Evolutionary conservation across 345 rosid species (phyloP), one percentile per base, ranked within the genome.

Genomic region (Populus pruinosa): DNA sequence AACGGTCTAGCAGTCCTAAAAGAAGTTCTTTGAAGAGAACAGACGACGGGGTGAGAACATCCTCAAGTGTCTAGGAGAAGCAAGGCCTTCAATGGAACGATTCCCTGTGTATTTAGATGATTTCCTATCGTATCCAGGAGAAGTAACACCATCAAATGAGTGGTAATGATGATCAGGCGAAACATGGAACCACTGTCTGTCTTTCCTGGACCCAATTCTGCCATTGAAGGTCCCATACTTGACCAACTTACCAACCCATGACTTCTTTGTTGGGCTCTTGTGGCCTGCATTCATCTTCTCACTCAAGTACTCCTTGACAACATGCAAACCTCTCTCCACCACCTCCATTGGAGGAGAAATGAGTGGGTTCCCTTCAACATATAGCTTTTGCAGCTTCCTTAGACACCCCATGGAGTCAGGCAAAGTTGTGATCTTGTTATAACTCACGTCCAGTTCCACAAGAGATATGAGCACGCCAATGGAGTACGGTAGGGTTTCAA

Each of bases 361-460:
- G 0, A 94, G 87, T 0, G 97, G 97, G 86, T 94, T 94, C 25
- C 98, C 98, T 77, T 94, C 92, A 2, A 91, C 89, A 13, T 85
- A 53, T 1, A 94, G 90, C 85, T 88, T 91, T 49, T 88, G 83
- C 8, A 93, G 82, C 89, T 84, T 88, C 80, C 87, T 86, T 65
- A 94, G 88, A 81, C 97, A 91, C 18, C 95, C 97, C 2, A 94
- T 86, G 25, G 97, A 90, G 62, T 91, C 90, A 0, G 98, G 98
- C 63, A 94, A 82, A 23, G 53, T 29, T 0, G 83, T 75, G 69
- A 94, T 94, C 66, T 81, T 86, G 86, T 94, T 94, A 84, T 93
- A 93, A 74, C 98, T 94, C 13, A 87, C 85, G 70, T 94, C 97
- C 25, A 94, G 63, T 76, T 93, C 98, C 10, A 88, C 84, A 10